A percentile compares a stretch with the other conserved stretches of the same genome.
Conservation (phyloP, 345 rosid genomes). For the Psidium friedrichsthalianum region DNA sequence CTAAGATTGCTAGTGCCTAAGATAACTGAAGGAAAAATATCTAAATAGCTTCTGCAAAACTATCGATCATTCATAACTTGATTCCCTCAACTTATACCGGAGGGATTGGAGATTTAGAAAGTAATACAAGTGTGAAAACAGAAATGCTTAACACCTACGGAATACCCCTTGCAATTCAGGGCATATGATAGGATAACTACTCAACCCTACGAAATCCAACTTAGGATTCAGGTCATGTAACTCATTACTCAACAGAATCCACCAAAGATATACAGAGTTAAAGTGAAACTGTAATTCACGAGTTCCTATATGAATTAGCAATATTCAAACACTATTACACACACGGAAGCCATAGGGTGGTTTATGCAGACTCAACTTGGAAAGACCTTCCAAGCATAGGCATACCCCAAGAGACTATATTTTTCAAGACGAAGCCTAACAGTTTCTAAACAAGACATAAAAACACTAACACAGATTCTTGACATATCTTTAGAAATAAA, state of each 20-base stretch:
- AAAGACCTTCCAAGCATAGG: background rate
- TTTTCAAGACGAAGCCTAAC: background rate
- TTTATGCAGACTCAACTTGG: background rate
- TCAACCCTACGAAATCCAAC: background rate
- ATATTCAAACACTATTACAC: background rate
- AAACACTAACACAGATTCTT: background rate
- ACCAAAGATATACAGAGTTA: background rate
- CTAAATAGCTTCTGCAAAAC: background rate
- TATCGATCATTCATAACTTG: background rate
- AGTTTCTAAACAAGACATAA: background rate
- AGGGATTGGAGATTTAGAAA: background rate
- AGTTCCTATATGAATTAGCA: background rate
- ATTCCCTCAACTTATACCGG: background rate
- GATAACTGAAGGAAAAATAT: background rate
- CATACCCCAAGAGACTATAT: background rate
- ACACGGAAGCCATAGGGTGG: background rate
- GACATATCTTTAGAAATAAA: background rate
- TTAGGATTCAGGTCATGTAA: background rate
- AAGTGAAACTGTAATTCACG: background rate
- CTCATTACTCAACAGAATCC: background rate
- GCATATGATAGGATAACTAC: background rate
- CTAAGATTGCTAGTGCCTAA: background rate
- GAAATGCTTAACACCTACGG: background rate
- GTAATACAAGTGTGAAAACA: background rate
- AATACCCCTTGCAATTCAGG: background rate